Evolutionary conservation across 2,329 filamentous ascomycete genomes (phyloP), one percentile per base, ranked within the genome.

Genomic region (Hysterium pulicare): DNA sequence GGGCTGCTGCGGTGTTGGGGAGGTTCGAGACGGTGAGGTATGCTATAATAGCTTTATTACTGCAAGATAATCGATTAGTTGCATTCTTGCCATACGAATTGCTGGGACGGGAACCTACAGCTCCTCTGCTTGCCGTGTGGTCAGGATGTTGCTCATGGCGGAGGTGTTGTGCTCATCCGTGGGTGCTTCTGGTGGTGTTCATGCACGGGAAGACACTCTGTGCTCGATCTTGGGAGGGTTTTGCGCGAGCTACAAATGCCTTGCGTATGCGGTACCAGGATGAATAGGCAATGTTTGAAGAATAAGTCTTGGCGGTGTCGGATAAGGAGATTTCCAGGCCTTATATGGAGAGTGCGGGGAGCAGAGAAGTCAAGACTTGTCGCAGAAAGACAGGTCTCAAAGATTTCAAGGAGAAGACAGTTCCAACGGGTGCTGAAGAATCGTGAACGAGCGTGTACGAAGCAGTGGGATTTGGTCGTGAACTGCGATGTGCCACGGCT

Each of bases 21-120:
- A 93, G 79, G 62, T 84, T 85, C 62, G 81, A 83, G 24, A 87
- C 83, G 35, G 82, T 77, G 16, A 95, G 76, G 66, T 96, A 96
- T 54, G 90, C 89, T 62, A 95, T 86, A 56, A 96, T 89, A 50
- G 90, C 87, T 74, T 95, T 95, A 76, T 96, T 88, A 62, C 89
- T 94, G 70, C 20, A 17, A 20, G n/a, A n/a, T n/a, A n/a, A n/a
- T n/a, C n/a, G n/a, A n/a, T n/a, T n/a, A n/a, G n/a, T n/a, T n/a
- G n/a, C n/a, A n/a, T n/a, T n/a, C n/a, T n/a, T n/a, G n/a, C n/a
- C n/a, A n/a, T n/a, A n/a, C n/a, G n/a, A n/a, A n/a, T n/a, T n/a
- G n/a, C n/a, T n/a, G n/a, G n/a, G n/a, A n/a, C n/a, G n/a, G n/a
- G n/a, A 48, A 77, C 85, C 70, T 77, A 91, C 87, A 93, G 83